A percentile compares a stretch with the other conserved stretches of the same genome.
phyloP scores from a whole-genome alignment of 257 asterid species.

The Ocimum tenuiflorum region DNA sequence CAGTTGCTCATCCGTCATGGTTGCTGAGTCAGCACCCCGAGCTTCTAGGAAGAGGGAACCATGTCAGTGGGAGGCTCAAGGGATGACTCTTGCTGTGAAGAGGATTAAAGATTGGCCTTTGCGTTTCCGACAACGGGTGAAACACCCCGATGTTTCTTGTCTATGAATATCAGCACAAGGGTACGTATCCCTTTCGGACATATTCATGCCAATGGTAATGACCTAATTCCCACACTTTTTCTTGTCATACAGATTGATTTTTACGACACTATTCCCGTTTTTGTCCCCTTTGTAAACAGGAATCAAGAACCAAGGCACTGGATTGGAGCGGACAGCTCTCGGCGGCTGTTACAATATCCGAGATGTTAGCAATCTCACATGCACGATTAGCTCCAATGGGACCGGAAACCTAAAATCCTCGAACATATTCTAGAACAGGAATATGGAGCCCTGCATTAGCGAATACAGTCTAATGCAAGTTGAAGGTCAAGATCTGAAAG shows the following conservation, averaged over 20 bases:
- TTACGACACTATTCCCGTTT: not conserved
- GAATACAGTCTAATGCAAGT: conserved; percentile 57
- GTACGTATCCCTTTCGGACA: conserved; percentile 55
- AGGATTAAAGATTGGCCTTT: conserved; percentile 70
- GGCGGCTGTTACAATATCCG: conserved; percentile 42
- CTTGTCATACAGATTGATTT: not conserved
- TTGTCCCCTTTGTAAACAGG: too few species aligned
- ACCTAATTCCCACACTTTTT: not conserved
- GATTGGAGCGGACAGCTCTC: conserved; percentile 57
- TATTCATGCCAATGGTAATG: conserved; percentile 48
- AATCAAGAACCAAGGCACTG: conserved; percentile 19
- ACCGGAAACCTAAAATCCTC: conserved; percentile 71
- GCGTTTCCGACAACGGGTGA: conserved; percentile 54
- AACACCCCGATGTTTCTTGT: conserved; percentile 56
- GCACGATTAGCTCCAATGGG: conserved; percentile 50
- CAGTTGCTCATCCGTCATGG: not conserved
- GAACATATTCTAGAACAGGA: conserved; percentile 45
- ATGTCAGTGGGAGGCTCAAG: conserved; percentile 50
- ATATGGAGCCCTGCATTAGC: conserved; percentile 55
- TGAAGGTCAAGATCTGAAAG: conserved; percentile 4
- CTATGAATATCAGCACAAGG: conserved; percentile 59
- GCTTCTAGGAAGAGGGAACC: conserved; percentile 67
- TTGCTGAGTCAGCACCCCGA: conserved; percentile 22
- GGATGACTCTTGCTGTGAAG: conserved; percentile 51
- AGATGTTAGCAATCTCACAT: conserved; percentile 52